These are phyloP conservation scores for Quercus mongolica DNA, from an alignment of 306 rosid genomes.

Conservation along the genomic window DNA sequence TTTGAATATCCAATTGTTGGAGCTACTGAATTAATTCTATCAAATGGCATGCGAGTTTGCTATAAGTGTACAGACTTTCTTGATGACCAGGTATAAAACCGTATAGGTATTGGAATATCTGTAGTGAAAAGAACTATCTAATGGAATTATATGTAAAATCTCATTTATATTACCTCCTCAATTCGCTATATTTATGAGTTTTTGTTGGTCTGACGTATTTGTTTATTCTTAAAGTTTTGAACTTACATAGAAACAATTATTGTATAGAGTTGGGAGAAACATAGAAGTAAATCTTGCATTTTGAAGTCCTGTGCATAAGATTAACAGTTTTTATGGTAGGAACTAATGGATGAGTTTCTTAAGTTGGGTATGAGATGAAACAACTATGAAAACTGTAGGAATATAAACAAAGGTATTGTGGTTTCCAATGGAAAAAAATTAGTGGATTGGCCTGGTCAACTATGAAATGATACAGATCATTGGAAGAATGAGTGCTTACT, in stretches of 20 bases:
- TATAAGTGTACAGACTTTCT: conserved; percentile 89
- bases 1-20: conserved; percentile 74
- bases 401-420: neutral
- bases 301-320: neutral
- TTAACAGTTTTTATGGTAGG: neutral
- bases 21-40: conserved; percentile 77
- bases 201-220: neutral
- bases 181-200: neutral
- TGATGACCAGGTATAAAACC: conserved; percentile 73
- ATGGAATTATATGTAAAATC: neutral
- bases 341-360: neutral
- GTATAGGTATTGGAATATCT: conserved; percentile 19
- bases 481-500: neutral
- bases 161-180: neutral
- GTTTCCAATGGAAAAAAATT: neutral
- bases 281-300: neutral
- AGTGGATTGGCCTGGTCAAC: neutral
- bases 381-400: neutral
- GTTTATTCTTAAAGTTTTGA: neutral
- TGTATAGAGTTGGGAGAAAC: neutral
- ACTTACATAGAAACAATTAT: neutral
- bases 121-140: neutral
- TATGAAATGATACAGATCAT: neutral
- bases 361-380: neutral
- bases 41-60: conserved; percentile 94